A percentile compares a stretch with the other conserved stretches of the same genome.
These are phyloP conservation scores for Stevia rebaudiana DNA, from an alignment of 140 eudicot species.

Conservation along the genomic window DNA sequence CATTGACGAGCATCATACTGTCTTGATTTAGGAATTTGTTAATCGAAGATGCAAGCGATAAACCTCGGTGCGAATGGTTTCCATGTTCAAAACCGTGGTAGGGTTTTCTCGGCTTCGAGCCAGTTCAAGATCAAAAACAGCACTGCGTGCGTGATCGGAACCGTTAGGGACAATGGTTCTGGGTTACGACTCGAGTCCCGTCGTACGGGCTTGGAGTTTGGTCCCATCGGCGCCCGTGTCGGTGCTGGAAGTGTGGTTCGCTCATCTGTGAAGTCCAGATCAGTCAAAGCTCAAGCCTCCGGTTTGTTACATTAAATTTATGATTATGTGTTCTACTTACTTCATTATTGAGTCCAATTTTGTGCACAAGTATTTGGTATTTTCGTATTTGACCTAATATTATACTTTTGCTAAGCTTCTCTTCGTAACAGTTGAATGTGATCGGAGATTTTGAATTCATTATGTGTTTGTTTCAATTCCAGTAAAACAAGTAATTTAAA, in stretches of 20 bases:
- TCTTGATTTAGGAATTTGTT: neutral
- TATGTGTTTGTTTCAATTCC: neutral
- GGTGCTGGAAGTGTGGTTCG: slow-evolving; percentile 33
- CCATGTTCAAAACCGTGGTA: slow-evolving; percentile 24
- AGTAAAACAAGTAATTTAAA: slow-evolving; percentile 1
- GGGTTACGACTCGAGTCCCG: slow-evolving; percentile 38
- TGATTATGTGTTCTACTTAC: neutral
- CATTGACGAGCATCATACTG: neutral
- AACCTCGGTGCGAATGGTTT: slow-evolving; percentile 11
- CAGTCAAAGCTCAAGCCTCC: slow-evolving; percentile 67
- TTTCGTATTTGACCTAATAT: slow-evolving; percentile 17
- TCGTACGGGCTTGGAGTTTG: slow-evolving; percentile 34
- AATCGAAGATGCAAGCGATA: slow-evolving; percentile 30
- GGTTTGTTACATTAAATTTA: slow-evolving; percentile 36
- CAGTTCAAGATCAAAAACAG: slow-evolving; percentile 15
- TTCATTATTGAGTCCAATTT: neutral
- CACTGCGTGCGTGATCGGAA: slow-evolving; percentile 18
- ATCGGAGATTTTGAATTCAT: slow-evolving; percentile 5
- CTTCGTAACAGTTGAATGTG: neutral
- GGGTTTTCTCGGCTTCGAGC: slow-evolving; percentile 33
- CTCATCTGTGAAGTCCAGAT: slow-evolving; percentile 52
- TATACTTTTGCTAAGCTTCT: neutral
- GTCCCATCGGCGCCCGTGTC: slow-evolving; percentile 20
- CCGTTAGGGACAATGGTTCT: slow-evolving; percentile 21
- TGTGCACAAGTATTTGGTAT: neutral